Percentiles rank a stretch among this genome's conserved stretches.
Evolutionary conservation across 768 basidiomycete genomes (phyloP).

Genomic region (Tulasnella sp.): DNA sequence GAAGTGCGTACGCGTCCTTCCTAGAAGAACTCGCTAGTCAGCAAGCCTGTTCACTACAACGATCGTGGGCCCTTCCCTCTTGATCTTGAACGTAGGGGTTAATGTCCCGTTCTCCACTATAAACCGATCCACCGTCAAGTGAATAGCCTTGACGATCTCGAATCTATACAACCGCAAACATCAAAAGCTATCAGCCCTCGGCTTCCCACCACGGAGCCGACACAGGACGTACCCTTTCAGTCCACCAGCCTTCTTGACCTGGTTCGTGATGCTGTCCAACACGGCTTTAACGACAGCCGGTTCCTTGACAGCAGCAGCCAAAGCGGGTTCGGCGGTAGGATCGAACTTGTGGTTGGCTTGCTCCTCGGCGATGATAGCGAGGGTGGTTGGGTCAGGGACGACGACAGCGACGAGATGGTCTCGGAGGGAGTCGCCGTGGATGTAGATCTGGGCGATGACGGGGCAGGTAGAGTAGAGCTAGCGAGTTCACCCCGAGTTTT

Average conservation of each 20-base stretch:
- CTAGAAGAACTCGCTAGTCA: too few relatives aligned
- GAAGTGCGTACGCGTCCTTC: conserved; percentile 9
- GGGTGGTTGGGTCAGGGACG: conserved; percentile 70
- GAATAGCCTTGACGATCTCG: conserved; percentile 75
- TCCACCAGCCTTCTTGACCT: conserved; percentile 47
- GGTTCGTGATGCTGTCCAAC: conserved; percentile 45
- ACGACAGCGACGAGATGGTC: conserved; percentile 77
- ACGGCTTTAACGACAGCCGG: conserved; percentile 51
- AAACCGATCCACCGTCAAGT: conserved; percentile 67
- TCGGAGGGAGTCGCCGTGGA: conserved; percentile 85
- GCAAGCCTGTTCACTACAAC: too few relatives aligned
- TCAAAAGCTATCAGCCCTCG: not conserved
- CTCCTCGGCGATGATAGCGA: conserved; percentile 51
- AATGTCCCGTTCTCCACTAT: conserved; percentile 76
- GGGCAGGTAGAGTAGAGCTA: conserved; percentile 56
- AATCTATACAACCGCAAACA: conserved; percentile 46
- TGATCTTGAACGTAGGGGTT: conserved; percentile 85
- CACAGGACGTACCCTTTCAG: conserved; percentile 3
- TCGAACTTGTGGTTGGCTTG: conserved; percentile 38
- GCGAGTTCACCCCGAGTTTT: not conserved
- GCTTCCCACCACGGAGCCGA: too few relatives aligned
- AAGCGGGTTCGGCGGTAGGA: conserved; percentile 42
- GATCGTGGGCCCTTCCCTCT: not conserved
- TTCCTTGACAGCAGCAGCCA: conserved; percentile 53
- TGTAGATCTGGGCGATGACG: conserved; percentile 68